These are phyloP conservation scores for Gossypium sturtianum DNA, from an alignment of 345 rosid genomes.

Conservation along the genomic window DNA sequence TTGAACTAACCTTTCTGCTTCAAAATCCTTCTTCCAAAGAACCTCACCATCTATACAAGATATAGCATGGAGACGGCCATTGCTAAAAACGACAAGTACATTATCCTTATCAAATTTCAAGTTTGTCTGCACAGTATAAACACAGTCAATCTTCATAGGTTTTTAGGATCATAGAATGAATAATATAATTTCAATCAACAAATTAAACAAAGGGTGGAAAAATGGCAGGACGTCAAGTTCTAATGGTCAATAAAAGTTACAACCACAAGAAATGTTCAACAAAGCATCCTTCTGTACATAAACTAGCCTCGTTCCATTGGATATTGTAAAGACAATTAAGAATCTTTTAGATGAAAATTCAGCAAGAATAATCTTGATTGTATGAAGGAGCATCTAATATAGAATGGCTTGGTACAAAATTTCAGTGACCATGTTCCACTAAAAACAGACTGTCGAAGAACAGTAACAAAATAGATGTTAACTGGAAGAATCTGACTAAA, in stretches of 20 bases:
- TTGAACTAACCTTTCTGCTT: slow-evolving; percentile 59
- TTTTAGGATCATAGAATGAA: not conserved
- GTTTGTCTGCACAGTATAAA: slow-evolving; percentile 45
- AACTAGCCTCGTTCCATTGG: not conserved
- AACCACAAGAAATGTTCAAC: not conserved
- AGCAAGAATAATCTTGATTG: not conserved
- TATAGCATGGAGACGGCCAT: slow-evolving; percentile 77
- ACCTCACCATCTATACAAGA: slow-evolving; percentile 83
- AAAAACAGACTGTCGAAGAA: not conserved
- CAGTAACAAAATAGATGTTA: not conserved
- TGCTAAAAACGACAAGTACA: slow-evolving; percentile 49
- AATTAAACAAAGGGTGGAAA: not conserved
- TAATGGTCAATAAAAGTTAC: not conserved
- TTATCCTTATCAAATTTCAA: slow-evolving; percentile 66
- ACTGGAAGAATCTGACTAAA: not conserved
- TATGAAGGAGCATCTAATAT: not conserved
- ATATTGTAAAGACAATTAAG: not conserved
- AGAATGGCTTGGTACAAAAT: not conserved
- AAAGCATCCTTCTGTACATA: not conserved
- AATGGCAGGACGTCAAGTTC: not conserved
- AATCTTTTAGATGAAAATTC: not conserved
- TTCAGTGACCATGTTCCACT: not conserved
- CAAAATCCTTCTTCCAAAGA: slow-evolving; percentile 84
- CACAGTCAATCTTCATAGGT: not conserved
- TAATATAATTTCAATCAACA: not conserved